A percentile compares a stretch with the other conserved stretches of the same genome.
phyloP scores from a whole-genome alignment of 768 basidiomycete species.

The Auricularia auricula-judae region DNA sequence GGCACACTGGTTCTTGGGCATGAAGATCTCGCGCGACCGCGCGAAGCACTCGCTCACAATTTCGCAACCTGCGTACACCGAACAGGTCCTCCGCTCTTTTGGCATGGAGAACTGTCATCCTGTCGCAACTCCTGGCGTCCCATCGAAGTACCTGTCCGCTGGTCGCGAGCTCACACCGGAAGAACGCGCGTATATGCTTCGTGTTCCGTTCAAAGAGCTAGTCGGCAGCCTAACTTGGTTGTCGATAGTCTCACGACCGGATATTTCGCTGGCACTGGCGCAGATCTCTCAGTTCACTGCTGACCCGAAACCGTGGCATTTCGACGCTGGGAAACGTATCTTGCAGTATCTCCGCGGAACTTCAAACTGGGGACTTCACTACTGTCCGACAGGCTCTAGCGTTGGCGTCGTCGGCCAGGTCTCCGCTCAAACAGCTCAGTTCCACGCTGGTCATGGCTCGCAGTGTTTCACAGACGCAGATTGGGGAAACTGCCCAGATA shows the following conservation, averaged over 20 bases:
- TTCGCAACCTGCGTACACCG: no score
- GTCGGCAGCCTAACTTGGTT: not conserved
- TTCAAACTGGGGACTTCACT: no score
- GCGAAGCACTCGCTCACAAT: no score
- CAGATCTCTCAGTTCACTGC: not conserved
- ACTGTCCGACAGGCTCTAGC: not conserved
- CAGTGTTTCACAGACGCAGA: conserved; percentile 17
- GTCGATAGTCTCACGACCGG: not conserved
- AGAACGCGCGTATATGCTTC: not conserved
- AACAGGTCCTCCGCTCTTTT: not conserved
- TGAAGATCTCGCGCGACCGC: no score
- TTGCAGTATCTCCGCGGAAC: no score
- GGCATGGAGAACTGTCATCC: not conserved
- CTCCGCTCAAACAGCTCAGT: not conserved
- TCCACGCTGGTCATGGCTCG: not conserved
- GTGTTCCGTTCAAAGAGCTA: not conserved
- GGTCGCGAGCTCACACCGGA: not conserved
- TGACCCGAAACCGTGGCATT: not conserved
- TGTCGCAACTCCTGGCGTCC: not conserved
- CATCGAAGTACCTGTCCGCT: not conserved
- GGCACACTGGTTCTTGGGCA: no score
- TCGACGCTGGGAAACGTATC: not conserved
- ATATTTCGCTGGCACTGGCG: not conserved
- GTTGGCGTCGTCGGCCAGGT: not conserved
- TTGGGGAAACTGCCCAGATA: conserved; percentile 17